Percentiles rank a stretch among this genome's conserved stretches.
These are phyloP conservation scores for Pinus taeda DNA, from an alignment of 75 land plant genomes.

Conservation along the genomic window DNA sequence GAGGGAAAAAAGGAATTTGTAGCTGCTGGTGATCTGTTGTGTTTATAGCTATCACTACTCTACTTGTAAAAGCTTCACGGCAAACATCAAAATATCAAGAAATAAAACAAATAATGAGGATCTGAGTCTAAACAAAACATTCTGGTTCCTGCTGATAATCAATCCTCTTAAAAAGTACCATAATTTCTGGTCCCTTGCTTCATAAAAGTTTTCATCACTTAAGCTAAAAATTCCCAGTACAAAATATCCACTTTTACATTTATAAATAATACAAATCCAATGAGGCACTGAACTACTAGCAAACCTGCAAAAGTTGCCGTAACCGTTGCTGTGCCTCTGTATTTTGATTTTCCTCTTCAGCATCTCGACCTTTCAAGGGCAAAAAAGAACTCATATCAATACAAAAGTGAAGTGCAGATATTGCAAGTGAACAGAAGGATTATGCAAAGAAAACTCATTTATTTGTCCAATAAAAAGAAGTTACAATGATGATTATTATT, in stretches of 20 bases:
- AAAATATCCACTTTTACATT: slow-evolving; percentile 3
- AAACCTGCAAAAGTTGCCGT: background rate
- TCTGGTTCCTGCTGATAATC: background rate
- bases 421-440: background rate
- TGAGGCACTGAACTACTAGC: too few relatives aligned
- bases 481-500: too few relatives aligned
- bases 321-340: background rate
- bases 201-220: background rate
- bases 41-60: too few relatives aligned
- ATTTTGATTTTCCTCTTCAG: too few relatives aligned
- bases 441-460: background rate
- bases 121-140: background rate
- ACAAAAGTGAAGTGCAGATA: background rate
- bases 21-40: too few relatives aligned
- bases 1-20: too few relatives aligned
- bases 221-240: background rate
- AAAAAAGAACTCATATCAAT: background rate
- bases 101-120: background rate
- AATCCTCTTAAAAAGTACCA: background rate
- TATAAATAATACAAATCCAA: background rate
- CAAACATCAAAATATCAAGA: background rate
- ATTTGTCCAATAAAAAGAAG: background rate
- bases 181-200: background rate
- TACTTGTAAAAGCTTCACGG: too few relatives aligned
- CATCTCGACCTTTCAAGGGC: slow-evolving; percentile 2